These are phyloP conservation scores for Begonia loranthoides DNA, from an alignment of 306 rosid genomes.

Conservation along the genomic window DNA sequence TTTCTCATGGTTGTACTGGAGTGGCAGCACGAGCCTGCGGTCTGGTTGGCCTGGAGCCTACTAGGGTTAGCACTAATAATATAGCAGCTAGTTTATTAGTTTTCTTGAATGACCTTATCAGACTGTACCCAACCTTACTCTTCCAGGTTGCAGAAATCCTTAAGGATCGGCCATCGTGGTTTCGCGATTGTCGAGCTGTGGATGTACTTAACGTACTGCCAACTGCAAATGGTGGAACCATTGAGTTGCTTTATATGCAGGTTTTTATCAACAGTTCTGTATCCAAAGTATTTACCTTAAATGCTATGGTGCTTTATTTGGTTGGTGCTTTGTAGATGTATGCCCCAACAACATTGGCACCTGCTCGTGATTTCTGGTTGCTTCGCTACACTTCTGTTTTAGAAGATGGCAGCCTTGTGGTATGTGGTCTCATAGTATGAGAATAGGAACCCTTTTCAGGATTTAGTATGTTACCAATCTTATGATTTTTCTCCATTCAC, in stretches of 20 bases:
- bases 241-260: conserved; percentile 99
- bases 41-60: conserved; percentile 98
- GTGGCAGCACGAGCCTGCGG: conserved; percentile 99
- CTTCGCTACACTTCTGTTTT: conserved; percentile 88
- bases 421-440: conserved; percentile 5
- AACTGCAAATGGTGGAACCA: conserved; percentile 94
- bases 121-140: conserved; percentile 11
- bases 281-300: too few species aligned
- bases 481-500: conserved; percentile 9
- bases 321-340: conserved; percentile 40
- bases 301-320: too few species aligned
- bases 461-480: neutral
- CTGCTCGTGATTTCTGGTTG: conserved; percentile 97
- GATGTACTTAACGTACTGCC: conserved; percentile 90
- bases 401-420: conserved; percentile 98
- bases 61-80: conserved; percentile 56
- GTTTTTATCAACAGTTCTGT: conserved; percentile 13
- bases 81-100: too few species aligned
- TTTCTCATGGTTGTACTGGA: conserved; percentile 99
- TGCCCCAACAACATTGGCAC: conserved; percentile 87
- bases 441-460: conserved; percentile 2
- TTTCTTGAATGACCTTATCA: neutral
- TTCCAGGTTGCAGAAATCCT: conserved; percentile 94
- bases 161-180: conserved; percentile 92
- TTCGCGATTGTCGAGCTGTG: conserved; percentile 97